Conservation (phyloP, 768 basidiomycete species). For the Tylopilus plumbeoviolaceoides region DNA sequence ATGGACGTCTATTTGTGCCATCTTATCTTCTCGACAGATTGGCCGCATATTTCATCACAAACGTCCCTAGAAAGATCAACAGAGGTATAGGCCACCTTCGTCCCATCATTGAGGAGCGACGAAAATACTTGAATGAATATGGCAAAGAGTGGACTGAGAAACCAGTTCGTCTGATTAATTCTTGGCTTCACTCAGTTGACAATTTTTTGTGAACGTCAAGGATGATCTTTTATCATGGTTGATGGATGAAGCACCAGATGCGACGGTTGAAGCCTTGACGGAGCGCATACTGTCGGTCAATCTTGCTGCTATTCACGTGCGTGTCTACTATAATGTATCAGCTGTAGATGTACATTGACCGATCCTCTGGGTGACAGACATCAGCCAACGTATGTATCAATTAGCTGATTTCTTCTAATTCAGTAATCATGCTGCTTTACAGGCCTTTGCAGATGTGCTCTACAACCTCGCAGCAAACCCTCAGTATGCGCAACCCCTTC, state of each 20-base stretch:
- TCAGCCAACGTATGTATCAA: background rate
- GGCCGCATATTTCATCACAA: conserved; percentile 5
- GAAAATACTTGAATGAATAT: conserved; percentile 16
- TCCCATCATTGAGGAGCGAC: conserved; percentile 31
- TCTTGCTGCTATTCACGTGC: too few species aligned
- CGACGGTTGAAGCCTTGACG: background rate
- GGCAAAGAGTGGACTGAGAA: conserved; percentile 28
- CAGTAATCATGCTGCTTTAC: too few species aligned
- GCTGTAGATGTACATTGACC: too few species aligned
- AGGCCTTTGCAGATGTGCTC: background rate
- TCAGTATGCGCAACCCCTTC: background rate
- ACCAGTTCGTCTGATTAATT: conserved; percentile 23
- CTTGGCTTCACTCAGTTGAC: background rate
- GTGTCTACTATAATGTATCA: too few species aligned
- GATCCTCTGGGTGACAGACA: background rate
- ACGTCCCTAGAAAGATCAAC: background rate
- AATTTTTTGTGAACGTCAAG: background rate
- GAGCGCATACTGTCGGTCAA: background rate
- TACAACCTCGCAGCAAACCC: background rate
- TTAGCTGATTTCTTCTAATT: background rate
- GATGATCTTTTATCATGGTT: background rate
- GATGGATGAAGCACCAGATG: background rate
- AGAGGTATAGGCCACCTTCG: conserved; percentile 13
- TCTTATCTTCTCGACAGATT: background rate
- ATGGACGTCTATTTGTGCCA: background rate